Percentiles rank a stretch among this genome's conserved stretches.
These are phyloP conservation scores for Hondaea fermentalgiana DNA, from an alignment of 108 stramenopile species.

Conservation along the genomic window DNA sequence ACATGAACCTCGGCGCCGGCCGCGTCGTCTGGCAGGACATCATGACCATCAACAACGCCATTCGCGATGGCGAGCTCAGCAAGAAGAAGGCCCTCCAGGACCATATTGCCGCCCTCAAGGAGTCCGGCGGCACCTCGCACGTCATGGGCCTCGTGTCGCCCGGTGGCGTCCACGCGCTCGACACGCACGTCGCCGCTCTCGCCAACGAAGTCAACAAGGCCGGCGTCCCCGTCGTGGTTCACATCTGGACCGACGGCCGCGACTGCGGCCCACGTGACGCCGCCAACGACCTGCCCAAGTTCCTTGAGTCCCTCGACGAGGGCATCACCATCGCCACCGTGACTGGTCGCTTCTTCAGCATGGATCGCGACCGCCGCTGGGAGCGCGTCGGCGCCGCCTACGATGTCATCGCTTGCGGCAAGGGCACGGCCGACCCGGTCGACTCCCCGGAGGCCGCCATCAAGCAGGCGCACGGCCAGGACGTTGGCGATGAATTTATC, in stretches of 20 bases:
- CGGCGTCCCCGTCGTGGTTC: conserved; percentile 2
- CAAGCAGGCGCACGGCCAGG: conserved; percentile 9
- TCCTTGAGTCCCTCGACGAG: background rate
- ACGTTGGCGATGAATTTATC: background rate
- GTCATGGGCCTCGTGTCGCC: conserved; percentile 12
- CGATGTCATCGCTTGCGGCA: background rate
- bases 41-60: conserved; percentile 10
- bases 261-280: background rate
- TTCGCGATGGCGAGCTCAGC: background rate
- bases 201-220: background rate
- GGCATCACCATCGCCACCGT: background rate
- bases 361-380: conserved; percentile 16
- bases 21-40: conserved; percentile 18
- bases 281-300: background rate
- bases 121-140: conserved; percentile 14
- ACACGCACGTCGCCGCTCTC: background rate
- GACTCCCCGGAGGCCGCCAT: background rate
- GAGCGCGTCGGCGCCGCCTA: conserved; percentile 4
- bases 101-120: background rate
- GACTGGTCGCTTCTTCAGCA: background rate
- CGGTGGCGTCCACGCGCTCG: background rate
- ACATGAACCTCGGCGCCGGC: conserved; percentile 16
- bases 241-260: background rate
- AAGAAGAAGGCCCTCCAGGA: background rate
- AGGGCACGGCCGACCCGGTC: background rate